Base-by-base conservation (phyloP, 371 early-diverging fungal species). In the Rhizopus microsporus region DNA sequence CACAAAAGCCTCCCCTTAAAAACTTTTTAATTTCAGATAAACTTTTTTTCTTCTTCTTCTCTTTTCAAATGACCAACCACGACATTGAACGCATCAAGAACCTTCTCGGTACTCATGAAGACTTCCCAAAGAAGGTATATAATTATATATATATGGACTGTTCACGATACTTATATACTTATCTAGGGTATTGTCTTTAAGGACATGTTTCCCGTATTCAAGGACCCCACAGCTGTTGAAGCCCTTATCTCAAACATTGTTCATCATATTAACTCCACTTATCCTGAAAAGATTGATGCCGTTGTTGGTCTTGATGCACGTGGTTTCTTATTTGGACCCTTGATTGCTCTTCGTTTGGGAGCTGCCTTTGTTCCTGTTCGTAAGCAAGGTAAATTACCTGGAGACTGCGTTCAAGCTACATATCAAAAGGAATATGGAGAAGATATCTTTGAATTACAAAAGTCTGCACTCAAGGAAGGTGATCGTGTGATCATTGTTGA, bases 181-280 rank as follows among this genome's bases (percentile, higher is more conserved):
- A 37, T 53, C 9, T 65, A 86, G 82, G 94, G 93, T 15, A 93
- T 96, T 61, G 74, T 90, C 58, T 94, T 96, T 85, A 88, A 87
- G 71, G 98, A 98, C 70, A 92, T 98, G 71, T 95, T 97, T 73
- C 95, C 96, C 44, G 85, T 98, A 57, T 98, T 98, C 84, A 89
- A 91, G 71, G 91, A 95, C 68, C 97, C 95, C 35, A 83, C 81
- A 35, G 98, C 97, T 35, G 92, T 94, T 51, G 93, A 96, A 76
- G 86, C 88, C 51, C 82, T 97, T 39, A 88, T 95, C 54, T 80
- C 82, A 67, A 89, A 95, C 81, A 85, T 98, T 65, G 87, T 88
- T 48, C 84, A 93, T 60, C 89, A 91, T 68, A 80, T 96, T 77
- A 75, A 70, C 66, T 81, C 88, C 34, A 80, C 81, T 38, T 69